A percentile compares a stretch with the other conserved stretches of the same genome.
phyloP scores from a whole-genome alignment of 176 grass and related monocot genomes.

The Elaeis guineensis region DNA sequence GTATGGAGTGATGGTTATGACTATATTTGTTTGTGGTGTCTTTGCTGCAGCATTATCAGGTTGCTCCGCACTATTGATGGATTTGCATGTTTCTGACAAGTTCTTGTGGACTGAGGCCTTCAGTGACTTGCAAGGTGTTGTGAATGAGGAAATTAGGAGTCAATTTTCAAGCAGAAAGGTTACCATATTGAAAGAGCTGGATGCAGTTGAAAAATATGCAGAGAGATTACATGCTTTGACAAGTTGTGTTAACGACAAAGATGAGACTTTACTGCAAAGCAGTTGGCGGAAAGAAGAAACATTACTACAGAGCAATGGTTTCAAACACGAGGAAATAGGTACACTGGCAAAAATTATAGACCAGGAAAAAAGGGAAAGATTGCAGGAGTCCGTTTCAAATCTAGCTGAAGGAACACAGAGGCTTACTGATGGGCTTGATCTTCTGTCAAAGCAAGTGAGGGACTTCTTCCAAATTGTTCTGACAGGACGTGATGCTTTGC shows the following conservation, averaged over 20 bases:
- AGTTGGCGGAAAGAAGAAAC: slow-evolving; percentile 18
- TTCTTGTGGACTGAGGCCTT: slow-evolving; percentile 71
- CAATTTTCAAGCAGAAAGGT: slow-evolving; percentile 18
- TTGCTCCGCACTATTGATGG: slow-evolving; percentile 33
- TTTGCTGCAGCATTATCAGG: slow-evolving; percentile 41
- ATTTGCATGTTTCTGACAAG: slow-evolving; percentile 51
- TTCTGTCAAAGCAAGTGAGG: slow-evolving; percentile 41
- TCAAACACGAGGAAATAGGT: slow-evolving; percentile 20
- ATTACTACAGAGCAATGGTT: slow-evolving; percentile 10
- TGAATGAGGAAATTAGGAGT: slow-evolving; percentile 37
- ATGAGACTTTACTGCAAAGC: slow-evolving; percentile 21
- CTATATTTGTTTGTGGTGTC: slow-evolving; percentile 41
- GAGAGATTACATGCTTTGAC: slow-evolving; percentile 35
- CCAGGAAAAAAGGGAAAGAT: slow-evolving; percentile 14
- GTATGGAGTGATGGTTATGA: slow-evolving; percentile 62
- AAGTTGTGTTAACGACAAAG: slow-evolving; percentile 13
- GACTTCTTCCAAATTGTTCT: slow-evolving; percentile 81
- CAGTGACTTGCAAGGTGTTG: slow-evolving; percentile 33
- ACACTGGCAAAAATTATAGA: not conserved
- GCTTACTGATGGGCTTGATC: slow-evolving; percentile 38
- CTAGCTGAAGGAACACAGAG: slow-evolving; percentile 25
- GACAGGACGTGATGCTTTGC: slow-evolving; percentile 64
- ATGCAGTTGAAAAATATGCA: slow-evolving; percentile 43
- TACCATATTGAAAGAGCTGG: slow-evolving; percentile 53
- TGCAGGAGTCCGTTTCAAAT: slow-evolving; percentile 34